Evolutionary conservation across 1,284 basidiomycete genomes (phyloP), one percentile per base, ranked within the genome.

Genomic region (Pseudozyma flocculosa): DNA sequence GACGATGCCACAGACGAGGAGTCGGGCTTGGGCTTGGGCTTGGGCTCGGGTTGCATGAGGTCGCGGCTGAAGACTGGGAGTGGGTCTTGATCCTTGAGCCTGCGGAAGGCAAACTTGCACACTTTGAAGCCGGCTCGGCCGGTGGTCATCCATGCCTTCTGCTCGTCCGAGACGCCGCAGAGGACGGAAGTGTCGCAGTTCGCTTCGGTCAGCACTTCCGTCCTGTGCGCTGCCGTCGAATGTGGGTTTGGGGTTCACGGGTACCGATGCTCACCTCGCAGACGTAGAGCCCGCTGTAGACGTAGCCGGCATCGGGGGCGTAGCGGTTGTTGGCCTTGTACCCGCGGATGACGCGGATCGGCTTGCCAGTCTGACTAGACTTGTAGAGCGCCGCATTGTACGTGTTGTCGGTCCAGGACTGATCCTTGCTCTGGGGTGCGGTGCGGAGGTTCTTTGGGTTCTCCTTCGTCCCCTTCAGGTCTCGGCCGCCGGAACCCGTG

Each of bases 271-370:
- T 14, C 15, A 34, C 32, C 32, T 34, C 32, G 15, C 32, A 34
- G 3, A 75, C 80, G 72, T 92, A 92, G 24, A 92, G 80, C 0
- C 90, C 90, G 66, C 90, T 87, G 72, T 92, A 92, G 11, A 89
- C 85, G 70, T 90, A 92, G 17, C 88, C 70, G 24, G 63, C 51
- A 0, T 8, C 21, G 1, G 76, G 76, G 2, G 69, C 55, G 45
- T 54, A 73, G 4, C 36, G 7, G 0, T 87, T 88, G 18, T 78
- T 73, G n/a, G 85, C 79, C 73, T 92, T 92, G 81, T 78, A 91
- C 0, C 89, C 90, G 23, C 90, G 83, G 50, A 92, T 86, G 3
- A 92, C 89, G 15, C 90, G 83, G 11, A 92, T 82, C 13, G 89
- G 89, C 52, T 86, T 88, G 56, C 83, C 83, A 0, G 86, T 88